Percentiles rank a stretch among this genome's conserved stretches.
Evolutionary conservation across 2,329 filamentous ascomycete species (phyloP).

Genomic region (Ophiostoma perfectum): DNA sequence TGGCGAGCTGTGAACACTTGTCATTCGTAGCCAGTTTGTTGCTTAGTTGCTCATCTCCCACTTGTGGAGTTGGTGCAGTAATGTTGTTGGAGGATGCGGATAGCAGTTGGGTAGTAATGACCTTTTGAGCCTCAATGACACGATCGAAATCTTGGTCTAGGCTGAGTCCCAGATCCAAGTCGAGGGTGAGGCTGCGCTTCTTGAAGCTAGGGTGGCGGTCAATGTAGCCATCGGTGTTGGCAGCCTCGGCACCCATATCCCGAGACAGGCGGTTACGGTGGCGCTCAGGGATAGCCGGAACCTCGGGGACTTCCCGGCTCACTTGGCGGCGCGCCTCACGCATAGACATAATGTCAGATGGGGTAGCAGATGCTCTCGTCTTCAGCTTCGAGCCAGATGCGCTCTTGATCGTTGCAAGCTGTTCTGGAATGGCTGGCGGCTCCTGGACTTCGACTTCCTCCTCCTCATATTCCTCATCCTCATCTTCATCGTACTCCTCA

Average conservation of each 20-base stretch:
- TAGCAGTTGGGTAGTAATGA: constrained; percentile 49
- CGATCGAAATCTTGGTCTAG: constrained; percentile 90
- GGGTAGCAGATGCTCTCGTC: constrained; percentile 80
- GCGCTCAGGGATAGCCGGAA: constrained; percentile 57
- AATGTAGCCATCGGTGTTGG: constrained; percentile 39
- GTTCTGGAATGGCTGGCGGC: constrained; percentile 68
- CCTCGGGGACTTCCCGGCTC: constrained; percentile 62
- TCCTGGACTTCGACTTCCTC: constrained; percentile 33
- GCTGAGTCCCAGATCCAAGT: constrained; percentile 77
- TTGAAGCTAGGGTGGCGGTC: constrained; percentile 69
- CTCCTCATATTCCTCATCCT: constrained; percentile 30
- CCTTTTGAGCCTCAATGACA: constrained; percentile 96
- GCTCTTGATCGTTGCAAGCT: constrained; percentile 74
- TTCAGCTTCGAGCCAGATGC: constrained; percentile 81
- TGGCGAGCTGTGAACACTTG: constrained; percentile 19
- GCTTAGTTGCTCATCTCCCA: constrained; percentile 9
- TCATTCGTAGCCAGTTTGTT: constrained; percentile 7
- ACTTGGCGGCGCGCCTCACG: constrained; percentile 79
- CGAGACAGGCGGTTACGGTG: constrained; percentile 52
- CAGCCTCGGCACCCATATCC: constrained; percentile 38
- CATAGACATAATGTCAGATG: constrained; percentile 78
- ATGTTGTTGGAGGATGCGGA: constrained; percentile 20
- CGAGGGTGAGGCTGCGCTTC: constrained; percentile 74
- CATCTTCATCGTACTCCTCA: constrained; percentile 24
- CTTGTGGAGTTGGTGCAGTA: constrained; percentile 38